Evolutionary conservation across 257 asterid species (phyloP).

Genomic region (Primulina tabacum): DNA sequence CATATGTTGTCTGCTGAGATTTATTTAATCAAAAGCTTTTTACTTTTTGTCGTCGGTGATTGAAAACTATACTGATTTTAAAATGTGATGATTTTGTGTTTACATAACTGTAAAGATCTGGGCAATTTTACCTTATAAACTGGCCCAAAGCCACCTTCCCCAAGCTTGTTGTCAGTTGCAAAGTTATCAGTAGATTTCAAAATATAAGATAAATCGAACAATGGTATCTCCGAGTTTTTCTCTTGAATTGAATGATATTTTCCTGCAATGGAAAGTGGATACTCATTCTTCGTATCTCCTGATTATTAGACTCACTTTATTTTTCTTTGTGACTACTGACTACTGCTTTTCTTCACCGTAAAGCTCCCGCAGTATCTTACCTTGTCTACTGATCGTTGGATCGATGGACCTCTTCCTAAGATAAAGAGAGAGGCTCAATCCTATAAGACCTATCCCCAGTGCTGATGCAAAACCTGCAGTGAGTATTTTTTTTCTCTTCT

Average conservation of each 20-base stretch:
- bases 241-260: neutral
- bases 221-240: slow-evolving; percentile 17
- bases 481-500: neutral
- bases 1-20: neutral
- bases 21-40: neutral
- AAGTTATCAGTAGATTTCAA: slow-evolving; percentile 28
- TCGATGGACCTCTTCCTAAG: slow-evolving; percentile 1
- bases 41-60: neutral
- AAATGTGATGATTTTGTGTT: neutral
- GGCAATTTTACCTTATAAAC: slow-evolving; percentile 24
- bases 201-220: slow-evolving; percentile 3
- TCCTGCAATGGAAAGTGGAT: neutral
- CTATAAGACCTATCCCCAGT: slow-evolving; percentile 16
- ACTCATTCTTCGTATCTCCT: neutral
- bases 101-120: neutral
- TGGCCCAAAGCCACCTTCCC: slow-evolving; percentile 39
- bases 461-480: slow-evolving; percentile 3
- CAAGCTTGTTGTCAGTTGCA: slow-evolving; percentile 25
- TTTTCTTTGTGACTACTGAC: neutral
- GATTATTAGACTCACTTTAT: neutral
- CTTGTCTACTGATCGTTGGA: neutral
- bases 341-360: neutral
- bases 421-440: slow-evolving; percentile 16
- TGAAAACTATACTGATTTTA: neutral
- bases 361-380: neutral